Evolutionary conservation across 345 rosid genomes (phyloP), one percentile per base, ranked within the genome.

Genomic region (Microthlaspi erraticum): DNA sequence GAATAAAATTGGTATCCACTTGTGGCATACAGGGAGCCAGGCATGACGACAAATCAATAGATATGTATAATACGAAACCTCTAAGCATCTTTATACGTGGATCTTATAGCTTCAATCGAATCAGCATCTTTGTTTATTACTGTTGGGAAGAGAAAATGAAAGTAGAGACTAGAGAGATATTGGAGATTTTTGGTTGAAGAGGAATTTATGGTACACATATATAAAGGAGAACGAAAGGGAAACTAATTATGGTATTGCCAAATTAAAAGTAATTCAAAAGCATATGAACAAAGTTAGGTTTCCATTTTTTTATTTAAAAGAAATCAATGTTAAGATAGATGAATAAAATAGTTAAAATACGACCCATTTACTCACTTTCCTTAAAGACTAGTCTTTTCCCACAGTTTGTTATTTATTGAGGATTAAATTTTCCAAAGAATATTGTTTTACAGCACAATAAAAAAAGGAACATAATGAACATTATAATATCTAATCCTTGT

Each of bases 11-110:
- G 56, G 8, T 16, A 43, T 33, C 78, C 8, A 67, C 71, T 60
- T 2, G 68, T 74, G 78, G 73, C 68, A 74, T 74, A 74, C 78
- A 74, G 68, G 73, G 73, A 74, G 63, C 78, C 78, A 74, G 73
- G 78, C 78, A 67, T 74, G 10, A 67, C 17, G 3, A 5, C 8
- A 39, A 26, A 26, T 2, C 8, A 49, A 42, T 26, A 31, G 26
- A 20, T 36, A 14, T 37, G 12, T 7, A 33, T 9, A 50, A 46
- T 38, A 52, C 1, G 0, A 65, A 57, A 73, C 60, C 66, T 33
- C 3, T 49, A 11, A 26, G 2, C 32, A 38, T 56, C 44, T 71
- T 71, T n/a, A n/a, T 33, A 23, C 10, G 62, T 43, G 0, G 39
- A 41, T 51, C 62, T 34, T 66, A 32, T 66, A 32, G 61, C 9